Percentiles rank a stretch among this genome's conserved stretches.
phyloP scores from a whole-genome alignment of 139 green algal species.

The Eudorina sp. region DNA sequence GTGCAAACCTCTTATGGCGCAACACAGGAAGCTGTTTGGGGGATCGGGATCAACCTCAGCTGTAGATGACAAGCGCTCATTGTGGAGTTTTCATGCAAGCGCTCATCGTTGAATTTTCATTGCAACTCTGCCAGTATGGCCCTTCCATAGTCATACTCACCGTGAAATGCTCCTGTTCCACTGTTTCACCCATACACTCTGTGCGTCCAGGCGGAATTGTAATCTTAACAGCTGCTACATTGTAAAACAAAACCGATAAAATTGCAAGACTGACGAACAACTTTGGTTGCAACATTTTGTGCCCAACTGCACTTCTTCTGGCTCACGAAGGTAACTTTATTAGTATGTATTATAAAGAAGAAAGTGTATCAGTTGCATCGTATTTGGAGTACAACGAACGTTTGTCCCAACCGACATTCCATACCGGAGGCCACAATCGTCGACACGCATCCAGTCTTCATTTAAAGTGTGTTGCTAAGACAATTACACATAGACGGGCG shows the following conservation, averaged over 20 bases:
- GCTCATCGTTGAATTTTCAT: not conserved
- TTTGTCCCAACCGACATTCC: no score
- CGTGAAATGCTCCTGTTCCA: constrained; percentile 59
- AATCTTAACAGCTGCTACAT: constrained; percentile 49
- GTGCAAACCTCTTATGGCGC: not conserved
- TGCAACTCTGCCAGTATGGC: not conserved
- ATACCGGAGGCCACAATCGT: no score
- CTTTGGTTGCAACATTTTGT: constrained; percentile 9
- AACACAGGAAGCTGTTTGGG: not conserved
- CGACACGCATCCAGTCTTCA: no score
- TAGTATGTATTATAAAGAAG: no score
- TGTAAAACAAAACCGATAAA: not conserved
- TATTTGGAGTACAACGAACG: no score
- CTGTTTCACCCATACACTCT: constrained; percentile 58
- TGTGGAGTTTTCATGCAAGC: no score
- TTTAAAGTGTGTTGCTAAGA: no score
- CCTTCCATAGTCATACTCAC: not conserved
- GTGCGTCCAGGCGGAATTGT: constrained; percentile 51
- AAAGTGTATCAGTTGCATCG: no score
- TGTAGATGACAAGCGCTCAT: not conserved
- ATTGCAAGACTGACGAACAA: not conserved
- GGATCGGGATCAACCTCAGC: not conserved
- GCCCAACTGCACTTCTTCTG: no score
- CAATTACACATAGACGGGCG: no score
- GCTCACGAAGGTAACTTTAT: no score